Evolutionary conservation across 257 asterid species (phyloP), one percentile per base, ranked within the genome.

Genomic region (Jacaranda copaia): DNA sequence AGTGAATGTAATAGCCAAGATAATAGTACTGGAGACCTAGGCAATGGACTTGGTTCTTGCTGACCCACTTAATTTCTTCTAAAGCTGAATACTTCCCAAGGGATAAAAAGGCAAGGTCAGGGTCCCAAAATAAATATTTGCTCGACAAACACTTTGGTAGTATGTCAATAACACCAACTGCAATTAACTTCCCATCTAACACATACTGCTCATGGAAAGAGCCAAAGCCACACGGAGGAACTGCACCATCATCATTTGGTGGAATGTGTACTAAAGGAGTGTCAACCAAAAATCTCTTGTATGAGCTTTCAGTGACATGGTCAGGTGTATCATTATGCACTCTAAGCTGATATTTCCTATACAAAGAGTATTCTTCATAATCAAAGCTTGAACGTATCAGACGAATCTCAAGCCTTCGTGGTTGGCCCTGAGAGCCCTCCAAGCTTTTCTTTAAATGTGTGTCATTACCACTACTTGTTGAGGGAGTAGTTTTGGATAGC

Each of bases 91-190:
- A 90, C 80, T 93, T 96, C 8, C 99, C 99, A 62, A 96, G 96
- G 36, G 99, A 96, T 68, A 96, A 79, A 79, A 77, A 80, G 81
- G 99, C 93, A 72, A 89, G 78, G 74, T 91, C 99, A 52, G 99
- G 99, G 85, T 96, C 99, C 99, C 99, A 96, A 80, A 96, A 96
- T 73, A 96, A 87, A 84, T 96, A 96, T 84, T 96, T 96, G 90
- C 98, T 96, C 3, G 99, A 96, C 84, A 91, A 85, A 87, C 97
- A 93, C 75, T 86, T 91, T 0, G 99, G 99, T 55, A 96, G 96
- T 78, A 96, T 91, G 77, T 96, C 99, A 75, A 93, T 63, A 64
- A 96, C 96, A 55, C 99, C 99, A 70, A 96, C 98, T 25, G 99
- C 99, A 83, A 93, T 87, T 77, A 96, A 87, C 81, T 85, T 88